phyloP scores from a whole-genome alignment of 2,329 filamentous ascomycete species.

The Ascomycota sp. region DNA sequence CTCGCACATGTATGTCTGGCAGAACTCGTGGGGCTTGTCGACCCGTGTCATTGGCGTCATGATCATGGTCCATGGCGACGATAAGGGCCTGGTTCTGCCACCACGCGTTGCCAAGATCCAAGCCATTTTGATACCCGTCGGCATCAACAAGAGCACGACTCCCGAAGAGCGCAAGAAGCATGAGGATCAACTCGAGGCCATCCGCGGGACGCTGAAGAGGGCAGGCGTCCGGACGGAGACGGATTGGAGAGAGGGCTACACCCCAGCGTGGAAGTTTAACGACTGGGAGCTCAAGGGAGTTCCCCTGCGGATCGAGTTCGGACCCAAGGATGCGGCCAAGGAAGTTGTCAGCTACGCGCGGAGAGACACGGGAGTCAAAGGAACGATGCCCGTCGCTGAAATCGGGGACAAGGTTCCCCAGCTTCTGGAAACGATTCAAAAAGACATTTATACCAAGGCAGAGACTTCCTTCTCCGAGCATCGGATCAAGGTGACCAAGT shows the following conservation, averaged over 20 bases:
- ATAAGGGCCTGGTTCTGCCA: slow-evolving; percentile 85
- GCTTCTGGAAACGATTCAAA: slow-evolving; percentile 77
- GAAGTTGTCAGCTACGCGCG: slow-evolving; percentile 69
- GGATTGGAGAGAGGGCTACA: slow-evolving; percentile 78
- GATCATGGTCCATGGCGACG: slow-evolving; percentile 94
- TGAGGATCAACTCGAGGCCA: slow-evolving; percentile 51
- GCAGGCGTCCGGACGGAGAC: slow-evolving; percentile 59
- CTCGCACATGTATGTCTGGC: slow-evolving; percentile 74
- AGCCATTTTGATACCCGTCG: slow-evolving; percentile 74
- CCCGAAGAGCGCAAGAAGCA: slow-evolving; percentile 62
- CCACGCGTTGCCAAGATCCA: slow-evolving; percentile 78
- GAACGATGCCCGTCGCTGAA: slow-evolving; percentile 54
- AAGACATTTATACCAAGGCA: slow-evolving; percentile 59
- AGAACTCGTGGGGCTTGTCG: slow-evolving; percentile 97
- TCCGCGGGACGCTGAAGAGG: slow-evolving; percentile 48
- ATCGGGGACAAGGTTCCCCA: slow-evolving; percentile 54
- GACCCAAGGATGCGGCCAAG: slow-evolving; percentile 80
- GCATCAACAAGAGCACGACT: slow-evolving; percentile 72
- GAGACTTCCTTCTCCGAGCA: slow-evolving; percentile 61
- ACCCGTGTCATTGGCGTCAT: slow-evolving; percentile 96
- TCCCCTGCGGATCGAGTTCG: slow-evolving; percentile 84
- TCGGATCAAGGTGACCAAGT: slow-evolving; percentile 61
- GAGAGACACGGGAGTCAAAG: slow-evolving; percentile 73
- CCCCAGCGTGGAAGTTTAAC: slow-evolving; percentile 95
- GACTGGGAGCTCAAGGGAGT: slow-evolving; percentile 97